Percentiles rank a stretch among this genome's conserved stretches.
Conservation (phyloP, 1,139 yeast genomes). For the Suhomyces coccinellae region DNA sequence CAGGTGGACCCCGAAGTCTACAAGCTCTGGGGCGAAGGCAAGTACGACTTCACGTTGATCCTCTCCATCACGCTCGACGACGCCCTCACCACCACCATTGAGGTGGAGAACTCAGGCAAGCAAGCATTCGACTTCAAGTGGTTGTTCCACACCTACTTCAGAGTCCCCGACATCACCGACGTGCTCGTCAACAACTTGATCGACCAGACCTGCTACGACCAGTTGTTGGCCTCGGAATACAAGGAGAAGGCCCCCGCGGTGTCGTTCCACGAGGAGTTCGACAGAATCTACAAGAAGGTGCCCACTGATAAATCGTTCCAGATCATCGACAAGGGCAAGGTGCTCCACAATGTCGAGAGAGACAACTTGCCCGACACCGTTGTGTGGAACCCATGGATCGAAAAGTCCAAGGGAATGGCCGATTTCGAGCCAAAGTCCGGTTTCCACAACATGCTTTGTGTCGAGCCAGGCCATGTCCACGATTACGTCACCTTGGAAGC, state of each 20-base stretch:
- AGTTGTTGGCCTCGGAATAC: slow-evolving; percentile 62
- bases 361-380: slow-evolving; percentile 80
- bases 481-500: slow-evolving; percentile 62
- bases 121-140: slow-evolving; percentile 81
- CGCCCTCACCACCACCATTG: slow-evolving; percentile 64
- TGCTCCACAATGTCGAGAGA: slow-evolving; percentile 64
- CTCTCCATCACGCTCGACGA: slow-evolving; percentile 64
- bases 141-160: slow-evolving; percentile 91
- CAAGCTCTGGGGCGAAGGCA: slow-evolving; percentile 48
- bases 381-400: slow-evolving; percentile 97
- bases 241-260: slow-evolving; percentile 72
- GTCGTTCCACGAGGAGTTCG: slow-evolving; percentile 76
- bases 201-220: slow-evolving; percentile 73
- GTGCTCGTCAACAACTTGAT: slow-evolving; percentile 74
- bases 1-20: slow-evolving; percentile 68
- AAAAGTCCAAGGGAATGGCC: slow-evolving; percentile 73
- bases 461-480: slow-evolving; percentile 89
- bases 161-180: slow-evolving; percentile 73
- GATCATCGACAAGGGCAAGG: slow-evolving; percentile 67
- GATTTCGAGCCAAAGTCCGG: slow-evolving; percentile 89
- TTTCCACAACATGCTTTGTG: slow-evolving; percentile 82
- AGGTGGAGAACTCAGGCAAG: slow-evolving; percentile 69
- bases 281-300: slow-evolving; percentile 73
- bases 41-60: slow-evolving; percentile 72
- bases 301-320: slow-evolving; percentile 57